A percentile compares a stretch with the other conserved stretches of the same genome.
Evolutionary conservation across 306 rosid species (phyloP).

Genomic region (Pueraria montana): DNA sequence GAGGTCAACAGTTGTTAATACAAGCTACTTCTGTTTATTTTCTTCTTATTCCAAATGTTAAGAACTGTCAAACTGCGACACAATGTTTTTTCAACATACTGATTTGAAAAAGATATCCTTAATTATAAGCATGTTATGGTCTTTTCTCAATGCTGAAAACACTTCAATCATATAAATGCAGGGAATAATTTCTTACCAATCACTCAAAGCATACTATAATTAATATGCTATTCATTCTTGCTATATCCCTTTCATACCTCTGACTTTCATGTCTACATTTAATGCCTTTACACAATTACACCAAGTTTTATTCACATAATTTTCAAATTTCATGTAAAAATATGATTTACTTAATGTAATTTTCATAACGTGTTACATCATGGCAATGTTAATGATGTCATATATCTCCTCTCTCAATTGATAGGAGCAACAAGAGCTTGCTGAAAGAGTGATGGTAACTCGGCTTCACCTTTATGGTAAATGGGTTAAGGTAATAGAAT

Average conservation of each 20-base stretch:
- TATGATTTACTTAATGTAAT: background rate
- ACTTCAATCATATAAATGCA: background rate
- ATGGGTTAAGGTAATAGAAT: conserved; percentile 86
- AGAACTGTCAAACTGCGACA: background rate
- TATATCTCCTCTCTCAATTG: conserved; percentile 34
- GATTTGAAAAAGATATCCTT: background rate
- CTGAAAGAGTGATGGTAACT: conserved; percentile 98
- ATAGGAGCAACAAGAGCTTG: conserved; percentile 91
- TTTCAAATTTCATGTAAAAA: conserved; percentile 10
- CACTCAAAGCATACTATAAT: background rate
- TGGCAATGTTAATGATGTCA: background rate
- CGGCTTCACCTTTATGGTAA: conserved; percentile 91
- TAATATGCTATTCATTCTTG: background rate
- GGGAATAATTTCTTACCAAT: background rate
- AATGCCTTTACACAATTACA: background rate
- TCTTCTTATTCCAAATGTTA: background rate
- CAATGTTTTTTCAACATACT: background rate
- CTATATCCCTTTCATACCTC: background rate
- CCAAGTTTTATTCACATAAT: background rate
- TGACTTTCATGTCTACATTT: background rate
- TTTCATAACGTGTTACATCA: conserved; percentile 4
- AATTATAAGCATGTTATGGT: background rate
- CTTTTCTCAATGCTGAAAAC: background rate
- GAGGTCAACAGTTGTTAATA: background rate
- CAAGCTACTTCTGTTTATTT: background rate